These are phyloP conservation scores for Ceratonia siliqua DNA, from an alignment of 306 rosid genomes.

Conservation along the genomic window DNA sequence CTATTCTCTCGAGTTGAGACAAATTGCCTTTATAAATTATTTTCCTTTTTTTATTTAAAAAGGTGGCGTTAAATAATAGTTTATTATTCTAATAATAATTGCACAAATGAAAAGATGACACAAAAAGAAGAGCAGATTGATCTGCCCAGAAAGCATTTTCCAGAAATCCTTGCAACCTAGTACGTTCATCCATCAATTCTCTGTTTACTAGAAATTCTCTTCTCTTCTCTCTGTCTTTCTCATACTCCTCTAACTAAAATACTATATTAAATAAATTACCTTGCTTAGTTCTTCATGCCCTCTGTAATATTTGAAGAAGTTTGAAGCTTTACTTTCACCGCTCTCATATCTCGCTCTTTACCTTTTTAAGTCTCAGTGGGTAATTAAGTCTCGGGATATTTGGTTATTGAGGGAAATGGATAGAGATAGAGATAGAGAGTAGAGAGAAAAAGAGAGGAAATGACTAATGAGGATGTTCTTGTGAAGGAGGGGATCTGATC, in stretches of 20 bases:
- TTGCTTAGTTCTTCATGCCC: constrained; percentile 5
- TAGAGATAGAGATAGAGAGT: neutral
- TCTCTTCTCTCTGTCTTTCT: neutral
- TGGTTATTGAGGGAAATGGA: constrained; percentile 26
- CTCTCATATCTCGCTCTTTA: neutral
- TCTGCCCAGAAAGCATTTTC: constrained; percentile 51
- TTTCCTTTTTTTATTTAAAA: too few species aligned
- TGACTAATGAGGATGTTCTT: constrained; percentile 41
- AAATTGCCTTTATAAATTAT: constrained; percentile 23
- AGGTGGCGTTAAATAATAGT: neutral
- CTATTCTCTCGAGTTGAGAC: constrained; percentile 15
- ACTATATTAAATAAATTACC: neutral
- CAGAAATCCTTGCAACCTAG: constrained; percentile 68
- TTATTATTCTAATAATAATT: neutral
- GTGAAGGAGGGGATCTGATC: constrained; percentile 57
- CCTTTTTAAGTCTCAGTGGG: neutral
- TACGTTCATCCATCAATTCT: constrained; percentile 41
- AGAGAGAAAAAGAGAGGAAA: neutral
- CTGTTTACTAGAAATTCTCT: constrained; percentile 47
- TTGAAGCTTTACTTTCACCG: constrained; percentile 35
- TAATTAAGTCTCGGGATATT: neutral
- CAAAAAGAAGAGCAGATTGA: constrained; percentile 53
- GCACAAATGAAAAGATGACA: constrained; percentile 34
- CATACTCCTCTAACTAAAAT: neutral
- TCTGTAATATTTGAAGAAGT: neutral